phyloP scores from a whole-genome alignment of 768 basidiomycete species.

The Pulveroboletus sp. region DNA sequence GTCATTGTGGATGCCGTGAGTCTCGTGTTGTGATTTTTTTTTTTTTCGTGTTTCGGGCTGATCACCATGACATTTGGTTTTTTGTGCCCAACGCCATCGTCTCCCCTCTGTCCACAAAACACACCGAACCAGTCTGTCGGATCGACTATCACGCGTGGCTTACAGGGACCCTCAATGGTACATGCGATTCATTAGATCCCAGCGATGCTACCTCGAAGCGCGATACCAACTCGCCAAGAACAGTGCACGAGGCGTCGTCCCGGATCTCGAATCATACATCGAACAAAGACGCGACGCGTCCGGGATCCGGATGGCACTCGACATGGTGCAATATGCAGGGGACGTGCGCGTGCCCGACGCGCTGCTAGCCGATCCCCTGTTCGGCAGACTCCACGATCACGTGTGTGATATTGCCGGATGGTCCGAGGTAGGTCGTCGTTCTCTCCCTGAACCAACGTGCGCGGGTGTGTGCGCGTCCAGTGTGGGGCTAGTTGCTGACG shows the following conservation, averaged over 20 bases:
- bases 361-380: conserved; percentile 20
- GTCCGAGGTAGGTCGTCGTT: conserved; percentile 42
- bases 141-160: conserved; percentile 33
- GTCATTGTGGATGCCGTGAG: conserved; percentile 24
- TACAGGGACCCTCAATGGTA: conserved; percentile 38
- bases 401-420: conserved; percentile 49
- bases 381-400: conserved; percentile 34
- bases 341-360: conserved; percentile 38
- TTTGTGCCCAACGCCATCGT: conserved; percentile 3
- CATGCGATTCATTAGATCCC: conserved; percentile 35
- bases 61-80: neutral
- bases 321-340: conserved; percentile 49
- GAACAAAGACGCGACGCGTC: conserved; percentile 42
- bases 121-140: conserved; percentile 33
- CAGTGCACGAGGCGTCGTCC: conserved; percentile 20
- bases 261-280: conserved; percentile 46
- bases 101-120: no score
- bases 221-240: conserved; percentile 28
- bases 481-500: no score
- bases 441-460: neutral
- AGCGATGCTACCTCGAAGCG: conserved; percentile 33
- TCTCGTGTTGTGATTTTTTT: neutral
- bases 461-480: no score
- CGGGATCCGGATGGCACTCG: conserved; percentile 46
- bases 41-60: neutral